Evolutionary conservation across 2,329 filamentous ascomycete species (phyloP), one percentile per base, ranked within the genome.

Genomic region (Cyphellophora europaea): DNA sequence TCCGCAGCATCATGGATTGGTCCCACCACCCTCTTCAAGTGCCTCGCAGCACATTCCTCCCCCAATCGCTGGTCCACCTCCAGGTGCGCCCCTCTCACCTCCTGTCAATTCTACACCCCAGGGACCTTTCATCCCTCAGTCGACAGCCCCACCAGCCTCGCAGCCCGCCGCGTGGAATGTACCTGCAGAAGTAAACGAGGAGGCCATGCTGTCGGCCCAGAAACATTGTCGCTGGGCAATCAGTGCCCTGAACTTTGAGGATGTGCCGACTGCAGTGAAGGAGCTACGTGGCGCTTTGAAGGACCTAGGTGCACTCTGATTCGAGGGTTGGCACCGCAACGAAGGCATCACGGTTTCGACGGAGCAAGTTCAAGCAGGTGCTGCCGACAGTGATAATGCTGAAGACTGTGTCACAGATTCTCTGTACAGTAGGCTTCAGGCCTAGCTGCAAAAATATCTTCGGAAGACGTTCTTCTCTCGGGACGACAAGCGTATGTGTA

Each of bases 201-300:
- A 87, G 40, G 69, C 81, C 0, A 80, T 95, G 21, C 66, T 75
- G 21, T 73, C 79, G 49, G 89, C 91, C 4, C 87, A 94, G 57
- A 98, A 96, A 56, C 91, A 96, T 62, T 88, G 89, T 2, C 87
- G 86, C 51, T 98, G 86, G 85, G 91, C 91, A 1, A 93, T 96
- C 27, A 95, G 88, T 8, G 91, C 91, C 0, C 63, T 98, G 31
- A 94, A 95, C 51, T 98, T 98, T 58, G 91, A 98, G 49, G 91
- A 98, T 55, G 82, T 93, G 2, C 70, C 79, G 2, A 98, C 91
- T 0, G 91, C 91, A 0, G 79, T 96, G 4, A 79, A 79, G 51
- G 88, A 98, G 54, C 58, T 98, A 42, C 74, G 75, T 34, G 77
- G 74, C 40, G 91, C 91, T 3, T 61, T 98, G 43, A 66, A 72